Base-by-base conservation (phyloP, 2,329 filamentous ascomycete species). In the Sclerotinia sclerotiorum region DNA sequence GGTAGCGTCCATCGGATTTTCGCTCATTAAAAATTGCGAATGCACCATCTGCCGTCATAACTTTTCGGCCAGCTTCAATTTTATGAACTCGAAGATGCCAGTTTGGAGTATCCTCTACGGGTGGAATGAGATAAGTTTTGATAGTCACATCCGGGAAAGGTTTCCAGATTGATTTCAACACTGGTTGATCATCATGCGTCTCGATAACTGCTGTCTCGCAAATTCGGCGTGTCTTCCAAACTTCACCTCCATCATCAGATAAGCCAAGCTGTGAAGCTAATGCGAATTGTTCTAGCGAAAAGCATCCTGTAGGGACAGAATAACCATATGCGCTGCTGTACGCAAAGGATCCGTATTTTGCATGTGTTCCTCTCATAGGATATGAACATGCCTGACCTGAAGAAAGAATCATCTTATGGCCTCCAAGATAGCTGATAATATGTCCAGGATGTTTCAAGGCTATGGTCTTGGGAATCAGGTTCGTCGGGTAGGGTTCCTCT, bases 381-480 rank as follows among this genome's bases (percentile, higher is more conserved):
- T 94, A 94, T 77, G 90, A 89, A 78, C 91, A 94, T n/a, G 88
- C 89, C 77, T 94, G 91, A 1, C 91, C 91, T 0, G 88, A 91
- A 5, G 87, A 90, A 10, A 94, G 83, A 32, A 94, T 82, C 82
- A 93, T 91, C 57, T 88, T 89, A 77, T 94, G 91, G 0, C 88
- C 89, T n/a, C 89, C 90, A 24, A 87, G 84, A 71, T 87, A 86
- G 73, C 88, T 85, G 77, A 88, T 86, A 70, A 94, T 93, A 75
- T 94, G 91, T 0, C 89, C 86, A 0, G 91, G 91, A 60, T 93
- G 88, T 48, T 84, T 81, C 6, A 94, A 79, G 0, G 85, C 79
- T 72, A 87, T 88, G 67, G 88, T 77, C n/a, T 82, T 80, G 1
- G 87, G 85, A n/a, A 91, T 80, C 11, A 82, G 80, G 1, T 81